A percentile compares a stretch with the other conserved stretches of the same genome.
Evolutionary conservation across 768 basidiomycete species (phyloP).

Genomic region (Leccinum barrowsii): DNA sequence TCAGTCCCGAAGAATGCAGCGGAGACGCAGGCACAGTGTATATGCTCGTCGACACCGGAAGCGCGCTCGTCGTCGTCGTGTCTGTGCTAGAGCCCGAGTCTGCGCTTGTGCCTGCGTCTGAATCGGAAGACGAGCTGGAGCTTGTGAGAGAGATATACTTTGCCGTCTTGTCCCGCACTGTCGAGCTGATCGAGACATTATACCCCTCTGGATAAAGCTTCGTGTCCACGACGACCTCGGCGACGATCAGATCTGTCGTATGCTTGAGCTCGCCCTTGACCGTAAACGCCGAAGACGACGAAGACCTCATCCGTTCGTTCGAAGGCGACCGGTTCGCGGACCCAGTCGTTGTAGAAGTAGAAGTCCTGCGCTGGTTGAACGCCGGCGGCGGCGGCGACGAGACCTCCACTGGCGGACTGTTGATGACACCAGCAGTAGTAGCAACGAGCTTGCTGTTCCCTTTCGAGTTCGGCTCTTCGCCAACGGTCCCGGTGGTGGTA

Average conservation of each 20-base stretch:
- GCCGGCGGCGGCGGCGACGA: slow-evolving; percentile 25
- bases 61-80: slow-evolving; percentile 16
- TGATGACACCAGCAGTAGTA: neutral
- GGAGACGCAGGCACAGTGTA: slow-evolving; percentile 82
- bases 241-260: slow-evolving; percentile 68
- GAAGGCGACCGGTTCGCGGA: slow-evolving; percentile 29
- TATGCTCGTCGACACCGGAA: slow-evolving; percentile 58
- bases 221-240: slow-evolving; percentile 78
- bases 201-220: slow-evolving; percentile 81
- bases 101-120: neutral
- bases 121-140: neutral
- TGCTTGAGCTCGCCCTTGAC: slow-evolving; percentile 57
- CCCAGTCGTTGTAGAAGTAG: slow-evolving; percentile 25
- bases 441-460: slow-evolving; percentile 31
- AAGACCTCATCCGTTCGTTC: slow-evolving; percentile 29
- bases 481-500: slow-evolving; percentile 8
- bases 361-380: slow-evolving; percentile 13
- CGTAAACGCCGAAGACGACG: slow-evolving; percentile 53
- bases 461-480: slow-evolving; percentile 39
- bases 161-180: slow-evolving; percentile 36
- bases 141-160: slow-evolving; percentile 33
- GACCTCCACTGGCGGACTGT: slow-evolving; percentile 3
- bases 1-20: slow-evolving; percentile 68
- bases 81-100: neutral
- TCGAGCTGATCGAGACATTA: slow-evolving; percentile 45